Evolutionary conservation across 169 alveolate genomes (phyloP).

Genomic region (Blepharisma undulans): DNA sequence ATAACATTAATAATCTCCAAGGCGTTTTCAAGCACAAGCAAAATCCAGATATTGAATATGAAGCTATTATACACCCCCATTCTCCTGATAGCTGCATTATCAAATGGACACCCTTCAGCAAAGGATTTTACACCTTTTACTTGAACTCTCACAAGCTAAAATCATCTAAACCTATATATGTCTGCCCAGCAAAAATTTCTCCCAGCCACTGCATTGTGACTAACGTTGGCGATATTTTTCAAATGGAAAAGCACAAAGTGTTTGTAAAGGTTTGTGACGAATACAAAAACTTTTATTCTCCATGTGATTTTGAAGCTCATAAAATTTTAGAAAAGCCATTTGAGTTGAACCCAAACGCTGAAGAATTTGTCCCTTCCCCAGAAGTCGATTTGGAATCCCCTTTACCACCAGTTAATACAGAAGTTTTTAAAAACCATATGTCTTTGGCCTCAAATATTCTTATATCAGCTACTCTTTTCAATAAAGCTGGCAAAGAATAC

Average conservation of each 20-base stretch:
- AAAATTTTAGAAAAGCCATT: background rate
- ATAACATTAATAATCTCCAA: background rate
- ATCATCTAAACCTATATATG: background rate
- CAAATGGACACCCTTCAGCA: background rate
- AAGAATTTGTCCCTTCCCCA: background rate
- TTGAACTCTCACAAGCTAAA: background rate
- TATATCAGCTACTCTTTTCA: background rate
- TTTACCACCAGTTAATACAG: background rate
- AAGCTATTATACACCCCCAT: background rate
- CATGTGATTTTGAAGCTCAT: background rate
- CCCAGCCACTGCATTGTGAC: background rate
- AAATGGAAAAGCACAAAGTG: background rate
- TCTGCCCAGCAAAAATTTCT: background rate
- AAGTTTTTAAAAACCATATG: background rate
- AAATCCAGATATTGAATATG: background rate
- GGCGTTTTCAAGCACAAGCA: background rate
- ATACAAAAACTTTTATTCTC: background rate
- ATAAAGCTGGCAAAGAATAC: background rate
- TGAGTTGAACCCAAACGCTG: background rate
- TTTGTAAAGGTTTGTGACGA: background rate
- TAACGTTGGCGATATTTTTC: background rate
- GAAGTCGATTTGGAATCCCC: background rate
- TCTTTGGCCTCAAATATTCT: background rate
- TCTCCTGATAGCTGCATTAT: background rate
- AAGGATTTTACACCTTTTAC: background rate